Percentiles rank a stretch among this genome's conserved stretches.
Conservation (phyloP, 1,139 yeast genomes). For the Kodamaea derodonti region DNA sequence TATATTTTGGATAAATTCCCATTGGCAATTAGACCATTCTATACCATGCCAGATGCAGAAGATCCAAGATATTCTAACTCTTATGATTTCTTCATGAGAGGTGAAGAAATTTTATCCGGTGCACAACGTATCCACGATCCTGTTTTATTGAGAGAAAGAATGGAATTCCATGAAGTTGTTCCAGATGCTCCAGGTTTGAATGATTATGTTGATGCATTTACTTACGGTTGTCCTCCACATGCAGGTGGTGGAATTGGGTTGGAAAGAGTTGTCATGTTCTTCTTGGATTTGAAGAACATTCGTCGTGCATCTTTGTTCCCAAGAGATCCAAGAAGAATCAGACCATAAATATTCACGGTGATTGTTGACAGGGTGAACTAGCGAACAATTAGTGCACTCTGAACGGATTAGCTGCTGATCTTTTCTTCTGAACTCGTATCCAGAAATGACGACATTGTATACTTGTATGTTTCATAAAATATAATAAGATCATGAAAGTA, state of each 20-base stretch:
- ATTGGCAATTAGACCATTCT: slow-evolving; percentile 91
- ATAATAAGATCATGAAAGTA: too few relatives aligned
- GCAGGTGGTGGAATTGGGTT: slow-evolving; percentile 99
- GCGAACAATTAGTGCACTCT: too few relatives aligned
- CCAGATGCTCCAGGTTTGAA: slow-evolving; percentile 76
- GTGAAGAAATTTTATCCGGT: slow-evolving; percentile 97
- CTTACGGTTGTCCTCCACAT: slow-evolving; percentile 96
- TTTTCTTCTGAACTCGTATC: too few relatives aligned
- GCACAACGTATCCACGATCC: slow-evolving; percentile 99
- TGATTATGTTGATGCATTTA: slow-evolving; percentile 90
- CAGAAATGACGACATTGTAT: too few relatives aligned
- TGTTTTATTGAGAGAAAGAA: slow-evolving; percentile 72
- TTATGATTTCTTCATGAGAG: slow-evolving; percentile 99
- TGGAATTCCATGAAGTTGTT: slow-evolving; percentile 78
- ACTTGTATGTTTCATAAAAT: too few relatives aligned
- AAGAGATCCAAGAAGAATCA: slow-evolving; percentile 93
- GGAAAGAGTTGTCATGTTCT: slow-evolving; percentile 98
- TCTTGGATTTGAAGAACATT: slow-evolving; percentile 90
- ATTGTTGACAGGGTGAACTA: too few relatives aligned
- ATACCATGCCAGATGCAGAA: slow-evolving; percentile 97
- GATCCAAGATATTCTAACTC: slow-evolving; percentile 91
- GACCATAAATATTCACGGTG: too few relatives aligned
- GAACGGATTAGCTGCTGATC: too few relatives aligned
- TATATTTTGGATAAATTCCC: slow-evolving; percentile 98
- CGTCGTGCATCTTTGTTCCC: slow-evolving; percentile 98